A percentile compares a stretch with the other conserved stretches of the same genome.
phyloP scores from a whole-genome alignment of 2,329 filamentous ascomycete species.

The Dactylellina parvicollis region DNA sequence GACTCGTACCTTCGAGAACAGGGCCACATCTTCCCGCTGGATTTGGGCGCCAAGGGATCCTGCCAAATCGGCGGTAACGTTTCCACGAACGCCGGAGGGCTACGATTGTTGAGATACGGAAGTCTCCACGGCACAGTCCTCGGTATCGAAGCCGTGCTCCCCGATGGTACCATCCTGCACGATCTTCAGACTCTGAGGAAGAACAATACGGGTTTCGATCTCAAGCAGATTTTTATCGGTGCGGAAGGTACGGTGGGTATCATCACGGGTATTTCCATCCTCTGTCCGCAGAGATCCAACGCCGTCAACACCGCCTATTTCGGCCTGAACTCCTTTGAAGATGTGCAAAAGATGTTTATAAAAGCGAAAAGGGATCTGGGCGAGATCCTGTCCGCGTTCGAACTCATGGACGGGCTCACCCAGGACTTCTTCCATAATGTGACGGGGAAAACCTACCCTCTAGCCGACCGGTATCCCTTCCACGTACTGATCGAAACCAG shows the following conservation, averaged over 20 bases:
- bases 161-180: conserved; percentile 90
- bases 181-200: conserved; percentile 89
- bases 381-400: conserved; percentile 96
- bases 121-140: conserved; percentile 93
- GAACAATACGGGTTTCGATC: conserved; percentile 98
- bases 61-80: conserved; percentile 97
- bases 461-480: conserved; percentile 81
- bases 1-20: conserved; percentile 85
- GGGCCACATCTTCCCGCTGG: conserved; percentile 90
- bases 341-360: conserved; percentile 84
- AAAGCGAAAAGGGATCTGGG: conserved; percentile 90
- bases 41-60: conserved; percentile 96
- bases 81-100: conserved; percentile 91
- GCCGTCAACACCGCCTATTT: conserved; percentile 96
- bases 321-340: conserved; percentile 83
- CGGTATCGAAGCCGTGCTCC: conserved; percentile 90
- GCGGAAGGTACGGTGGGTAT: conserved; percentile 94
- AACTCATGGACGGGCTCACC: conserved; percentile 89
- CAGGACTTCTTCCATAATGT: conserved; percentile 80
- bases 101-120: conserved; percentile 89
- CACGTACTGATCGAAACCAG: conserved; percentile 98
- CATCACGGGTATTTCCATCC: conserved; percentile 87
- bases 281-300: conserved; percentile 85
- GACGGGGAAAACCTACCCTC: conserved; percentile 78
- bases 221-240: conserved; percentile 96